Conservation (phyloP, 306 rosid genomes). For the Dalbergia oliveri region DNA sequence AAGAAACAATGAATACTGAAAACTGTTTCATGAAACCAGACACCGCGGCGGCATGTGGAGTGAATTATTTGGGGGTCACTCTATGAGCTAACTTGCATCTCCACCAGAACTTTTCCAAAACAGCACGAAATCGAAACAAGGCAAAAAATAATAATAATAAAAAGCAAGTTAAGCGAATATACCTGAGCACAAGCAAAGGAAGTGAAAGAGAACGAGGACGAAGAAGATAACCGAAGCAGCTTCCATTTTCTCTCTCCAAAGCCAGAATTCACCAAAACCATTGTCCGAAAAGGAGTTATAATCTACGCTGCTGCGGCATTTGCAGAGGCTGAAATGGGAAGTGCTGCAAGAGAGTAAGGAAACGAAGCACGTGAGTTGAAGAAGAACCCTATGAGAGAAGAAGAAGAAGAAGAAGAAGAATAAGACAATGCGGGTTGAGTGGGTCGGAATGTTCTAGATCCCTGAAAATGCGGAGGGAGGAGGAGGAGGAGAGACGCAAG, state of each 20-base stretch:
- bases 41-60: too few species aligned
- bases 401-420: not conserved
- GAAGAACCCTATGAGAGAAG: slow-evolving; percentile 66
- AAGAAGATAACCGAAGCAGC: slow-evolving; percentile 54
- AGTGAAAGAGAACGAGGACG: slow-evolving; percentile 55
- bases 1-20: too few species aligned
- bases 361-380: slow-evolving; percentile 35
- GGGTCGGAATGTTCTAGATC: slow-evolving; percentile 61
- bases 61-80: too few species aligned
- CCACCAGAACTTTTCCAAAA: slow-evolving; percentile 5
- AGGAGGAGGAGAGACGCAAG: not conserved
- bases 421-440: slow-evolving; percentile 50
- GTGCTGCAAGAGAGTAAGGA: not conserved
- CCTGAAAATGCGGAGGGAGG: slow-evolving; percentile 62
- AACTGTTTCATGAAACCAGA: too few species aligned
- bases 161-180: not conserved
- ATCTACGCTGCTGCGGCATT: slow-evolving; percentile 37
- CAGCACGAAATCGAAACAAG: not conserved
- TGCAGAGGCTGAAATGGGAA: not conserved
- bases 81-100: not conserved
- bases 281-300: slow-evolving; percentile 48
- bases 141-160: not conserved
- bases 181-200: slow-evolving; percentile 71
- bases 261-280: slow-evolving; percentile 51
- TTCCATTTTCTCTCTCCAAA: slow-evolving; percentile 63